Evolutionary conservation across 139 green algal genomes (phyloP), one percentile per base, ranked within the genome.

Genomic region (Chlamydomonas schloesseri): DNA sequence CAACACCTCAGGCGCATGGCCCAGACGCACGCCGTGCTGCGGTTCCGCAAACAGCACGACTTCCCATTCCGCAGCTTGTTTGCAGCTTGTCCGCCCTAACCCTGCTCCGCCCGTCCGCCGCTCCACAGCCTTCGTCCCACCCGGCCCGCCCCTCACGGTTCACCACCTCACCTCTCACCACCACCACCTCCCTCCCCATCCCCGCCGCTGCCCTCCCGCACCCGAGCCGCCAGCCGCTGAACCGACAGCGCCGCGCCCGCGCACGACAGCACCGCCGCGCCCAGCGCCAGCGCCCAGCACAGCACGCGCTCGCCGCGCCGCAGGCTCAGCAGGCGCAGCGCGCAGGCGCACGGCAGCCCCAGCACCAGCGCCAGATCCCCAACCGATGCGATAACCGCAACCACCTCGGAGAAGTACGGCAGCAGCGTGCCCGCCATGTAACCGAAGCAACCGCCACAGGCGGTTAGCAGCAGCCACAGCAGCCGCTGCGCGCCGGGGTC

Each of bases 291-390:
- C 33, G 42, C 72, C 60, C 77, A 83, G 75, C 87, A 88, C 76
- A 80, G 36, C 46, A 23, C 34, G 11, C 65, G 64, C 82, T 91
- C 88, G 3, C 13, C 31, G 3, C 13, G 36, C 10, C 58, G 31
- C 34, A 91, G 77, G 14, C 50, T 21, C 58, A 91, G 88, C 71
- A 89, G 74, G 20, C 34, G 15, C n/a, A 92, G 69, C 29, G 70
- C 81, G 58, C 89, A 92, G 36, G 88, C 73, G 42, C 75, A 78
- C 13, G 90, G 90, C 28, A 93, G 71, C 6, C 36, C 78, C 60
- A 91, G 87, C 15, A 88, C 29, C 18, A 85, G 81, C 26, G 82
- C 75, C 47, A 93, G 57, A 72, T 92, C 88, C 0, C 90, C 90
- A 9, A 93, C 37, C 0, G 82, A 76, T 3, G 88, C 89, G 36